Conservation (phyloP, 371 early-diverging fungal species). For the Mycotypha africana region DNA sequence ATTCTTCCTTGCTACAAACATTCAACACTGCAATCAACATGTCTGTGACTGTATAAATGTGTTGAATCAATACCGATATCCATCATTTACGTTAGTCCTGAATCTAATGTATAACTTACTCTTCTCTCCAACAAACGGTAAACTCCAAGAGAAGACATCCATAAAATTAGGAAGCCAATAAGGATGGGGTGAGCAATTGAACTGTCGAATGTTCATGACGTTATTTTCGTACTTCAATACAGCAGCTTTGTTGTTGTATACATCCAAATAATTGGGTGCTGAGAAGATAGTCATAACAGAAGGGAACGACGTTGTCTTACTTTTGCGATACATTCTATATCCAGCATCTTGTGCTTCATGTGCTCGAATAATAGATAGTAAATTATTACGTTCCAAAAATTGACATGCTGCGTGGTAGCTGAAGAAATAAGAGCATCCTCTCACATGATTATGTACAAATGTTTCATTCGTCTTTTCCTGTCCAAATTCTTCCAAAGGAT, state of each 20-base stretch:
- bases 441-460: conserved; percentile 87
- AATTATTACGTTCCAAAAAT: conserved; percentile 91
- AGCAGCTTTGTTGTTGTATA: conserved; percentile 99
- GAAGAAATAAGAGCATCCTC: conserved; percentile 92
- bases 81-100: no score
- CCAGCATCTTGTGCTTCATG: conserved; percentile 99
- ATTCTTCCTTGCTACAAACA: conserved; percentile 80
- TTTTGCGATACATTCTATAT: conserved; percentile 95
- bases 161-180: conserved; percentile 97
- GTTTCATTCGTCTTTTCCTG: conserved; percentile 78
- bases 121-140: conserved; percentile 98
- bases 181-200: conserved; percentile 86
- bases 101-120: conserved; percentile 45
- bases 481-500: conserved; percentile 95
- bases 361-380: conserved; percentile 93
- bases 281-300: conserved; percentile 97
- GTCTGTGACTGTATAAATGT: conserved; percentile 71
- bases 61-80: background rate
- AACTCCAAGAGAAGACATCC: conserved; percentile 97
- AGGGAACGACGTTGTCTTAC: conserved; percentile 92
- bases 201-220: conserved; percentile 95
- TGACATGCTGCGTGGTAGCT: conserved; percentile 88
- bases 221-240: conserved; percentile 95
- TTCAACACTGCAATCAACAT: conserved; percentile 92
- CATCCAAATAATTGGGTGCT: conserved; percentile 96